These are phyloP conservation scores for Metarhizium guizhouense DNA, from an alignment of 2,329 filamentous ascomycete genomes.

Conservation along the genomic window DNA sequence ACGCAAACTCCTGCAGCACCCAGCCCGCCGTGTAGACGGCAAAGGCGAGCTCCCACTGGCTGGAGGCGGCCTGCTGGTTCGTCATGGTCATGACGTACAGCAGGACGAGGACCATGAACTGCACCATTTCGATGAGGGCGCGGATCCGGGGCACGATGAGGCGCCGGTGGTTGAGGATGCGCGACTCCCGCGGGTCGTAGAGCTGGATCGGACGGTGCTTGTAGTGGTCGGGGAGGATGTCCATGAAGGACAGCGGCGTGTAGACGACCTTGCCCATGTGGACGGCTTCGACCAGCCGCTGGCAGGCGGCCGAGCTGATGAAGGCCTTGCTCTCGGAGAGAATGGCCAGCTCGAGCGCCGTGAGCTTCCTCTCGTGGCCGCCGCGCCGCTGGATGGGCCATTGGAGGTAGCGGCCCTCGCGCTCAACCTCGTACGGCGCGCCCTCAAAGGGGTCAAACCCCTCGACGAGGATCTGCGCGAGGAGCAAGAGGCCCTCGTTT, in stretches of 20 bases:
- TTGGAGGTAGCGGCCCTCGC: constrained; percentile 32
- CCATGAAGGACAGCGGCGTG: constrained; percentile 60
- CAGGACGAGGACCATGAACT: constrained; percentile 54
- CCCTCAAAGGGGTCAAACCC: constrained; percentile 66
- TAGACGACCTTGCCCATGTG: constrained; percentile 62
- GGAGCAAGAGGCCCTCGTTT: constrained; percentile 50
- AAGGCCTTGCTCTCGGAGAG: constrained; percentile 63
- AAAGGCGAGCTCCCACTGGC: constrained; percentile 50
- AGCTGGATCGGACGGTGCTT: constrained; percentile 61
- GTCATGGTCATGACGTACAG: constrained; percentile 59
- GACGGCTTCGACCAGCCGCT: constrained; percentile 62
- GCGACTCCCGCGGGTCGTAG: constrained; percentile 58
- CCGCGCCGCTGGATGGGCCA: constrained; percentile 29
- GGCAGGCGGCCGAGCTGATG: constrained; percentile 55
- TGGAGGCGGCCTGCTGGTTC: constrained; percentile 39
- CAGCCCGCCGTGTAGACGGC: constrained; percentile 57
- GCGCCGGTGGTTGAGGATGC: constrained; percentile 61
- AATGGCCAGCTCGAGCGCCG: constrained; percentile 63
- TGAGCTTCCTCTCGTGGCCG: constrained; percentile 46
- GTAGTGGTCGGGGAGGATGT: constrained; percentile 67
- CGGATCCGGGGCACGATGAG: constrained; percentile 61
- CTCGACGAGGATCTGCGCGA: constrained; percentile 61
- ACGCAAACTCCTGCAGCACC: constrained; percentile 56
- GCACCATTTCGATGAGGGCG: constrained; percentile 54
- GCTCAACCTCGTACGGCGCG: constrained; percentile 49